Evolutionary conservation across 345 rosid species (phyloP).

Genomic region (Trapa incisa): DNA sequence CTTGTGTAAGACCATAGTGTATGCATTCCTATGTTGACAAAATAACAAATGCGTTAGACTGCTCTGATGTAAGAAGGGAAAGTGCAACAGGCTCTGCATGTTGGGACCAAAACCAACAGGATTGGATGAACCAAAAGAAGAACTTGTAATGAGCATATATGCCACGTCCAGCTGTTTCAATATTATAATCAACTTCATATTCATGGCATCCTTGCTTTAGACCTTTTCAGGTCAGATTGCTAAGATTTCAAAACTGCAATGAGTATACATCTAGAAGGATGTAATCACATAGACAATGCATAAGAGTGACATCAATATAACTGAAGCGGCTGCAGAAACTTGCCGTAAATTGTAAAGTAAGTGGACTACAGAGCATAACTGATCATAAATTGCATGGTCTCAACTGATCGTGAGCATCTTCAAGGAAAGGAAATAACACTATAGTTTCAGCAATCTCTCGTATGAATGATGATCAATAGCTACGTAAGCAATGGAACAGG

Average conservation of each 20-base stretch:
- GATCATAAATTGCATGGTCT: background rate
- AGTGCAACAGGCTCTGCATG: background rate
- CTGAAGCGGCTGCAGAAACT: background rate
- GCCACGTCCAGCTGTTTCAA: background rate
- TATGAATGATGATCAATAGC: background rate
- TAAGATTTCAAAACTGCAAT: background rate
- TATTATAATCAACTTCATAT: background rate
- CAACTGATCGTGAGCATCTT: background rate
- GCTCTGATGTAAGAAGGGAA: background rate
- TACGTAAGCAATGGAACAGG: background rate
- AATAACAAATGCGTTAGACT: background rate
- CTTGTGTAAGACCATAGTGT: constrained; percentile 97
- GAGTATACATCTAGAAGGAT: background rate
- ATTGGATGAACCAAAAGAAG: background rate
- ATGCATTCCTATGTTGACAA: constrained; percentile 57
- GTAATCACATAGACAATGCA: background rate
- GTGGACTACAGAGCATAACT: background rate
- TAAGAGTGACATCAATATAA: background rate
- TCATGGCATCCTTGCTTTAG: background rate
- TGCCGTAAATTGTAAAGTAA: background rate
- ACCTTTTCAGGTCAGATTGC: too few relatives aligned
- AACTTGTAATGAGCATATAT: background rate
- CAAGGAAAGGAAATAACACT: background rate
- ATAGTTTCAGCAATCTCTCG: too few relatives aligned
- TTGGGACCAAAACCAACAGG: background rate